phyloP scores from a whole-genome alignment of 306 rosid species.

The Elaeagnus macrophylla region DNA sequence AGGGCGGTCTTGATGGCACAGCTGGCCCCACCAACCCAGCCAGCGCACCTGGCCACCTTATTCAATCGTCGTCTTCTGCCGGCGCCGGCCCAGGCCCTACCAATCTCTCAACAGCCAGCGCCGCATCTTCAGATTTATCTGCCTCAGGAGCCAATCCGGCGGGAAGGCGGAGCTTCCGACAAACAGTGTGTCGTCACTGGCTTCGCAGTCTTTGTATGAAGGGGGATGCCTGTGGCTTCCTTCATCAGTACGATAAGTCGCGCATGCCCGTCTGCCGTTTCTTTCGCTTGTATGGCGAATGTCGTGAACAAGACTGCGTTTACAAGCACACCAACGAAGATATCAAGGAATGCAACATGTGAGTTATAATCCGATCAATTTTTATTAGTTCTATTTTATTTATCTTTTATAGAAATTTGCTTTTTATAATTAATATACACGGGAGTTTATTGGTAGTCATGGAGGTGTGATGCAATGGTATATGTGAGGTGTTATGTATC shows the following conservation, averaged over 20 bases:
- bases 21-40: constrained; percentile 35
- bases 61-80: constrained; percentile 28
- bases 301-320: constrained; percentile 96
- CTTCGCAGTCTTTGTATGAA: constrained; percentile 90
- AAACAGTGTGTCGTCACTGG: constrained; percentile 99
- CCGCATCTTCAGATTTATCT: not conserved
- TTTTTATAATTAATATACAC: too few species aligned
- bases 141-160: constrained; percentile 18
- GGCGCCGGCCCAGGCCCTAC: constrained; percentile 12
- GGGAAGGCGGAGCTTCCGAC: constrained; percentile 82
- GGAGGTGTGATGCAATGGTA: too few species aligned
- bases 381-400: not conserved
- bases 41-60: constrained; percentile 32
- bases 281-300: constrained; percentile 83
- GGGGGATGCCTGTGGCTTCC: constrained; percentile 96
- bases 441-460: too few species aligned
- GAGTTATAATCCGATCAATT: constrained; percentile 5
- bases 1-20: constrained; percentile 78
- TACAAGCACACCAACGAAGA: constrained; percentile 96
- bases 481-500: too few species aligned
- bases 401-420: not conserved
- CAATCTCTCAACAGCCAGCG: constrained; percentile 15
- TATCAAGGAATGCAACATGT: constrained; percentile 98
- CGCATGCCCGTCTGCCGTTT: constrained; percentile 96
- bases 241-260: constrained; percentile 92